Conservation (phyloP, 208 protist species). For the Zelonia costaricensis region DNA sequence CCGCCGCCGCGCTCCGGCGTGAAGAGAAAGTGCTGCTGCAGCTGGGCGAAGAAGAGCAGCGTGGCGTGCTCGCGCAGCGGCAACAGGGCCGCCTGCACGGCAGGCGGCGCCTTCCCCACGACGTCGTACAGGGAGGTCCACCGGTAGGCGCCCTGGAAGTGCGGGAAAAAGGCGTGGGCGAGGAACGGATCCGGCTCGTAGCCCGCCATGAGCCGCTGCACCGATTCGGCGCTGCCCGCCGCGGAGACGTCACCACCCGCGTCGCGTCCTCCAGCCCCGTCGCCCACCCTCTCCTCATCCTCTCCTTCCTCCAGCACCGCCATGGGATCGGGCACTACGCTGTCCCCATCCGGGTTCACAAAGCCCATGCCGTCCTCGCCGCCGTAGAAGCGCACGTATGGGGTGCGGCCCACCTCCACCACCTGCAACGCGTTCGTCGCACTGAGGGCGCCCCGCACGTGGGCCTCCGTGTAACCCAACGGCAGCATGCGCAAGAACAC, state of each 20-base stretch:
- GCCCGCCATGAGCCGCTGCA: slow-evolving; percentile 25
- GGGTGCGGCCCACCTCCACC: slow-evolving; percentile 4
- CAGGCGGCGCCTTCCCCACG: slow-evolving; percentile 25
- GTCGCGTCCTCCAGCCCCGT: not conserved
- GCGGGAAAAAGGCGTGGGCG: slow-evolving; percentile 26
- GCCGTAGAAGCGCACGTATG: slow-evolving; percentile 48
- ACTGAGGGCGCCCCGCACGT: slow-evolving; percentile 42
- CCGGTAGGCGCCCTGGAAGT: slow-evolving; percentile 10
- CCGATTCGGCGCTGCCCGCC: not conserved
- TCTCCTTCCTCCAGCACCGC: not conserved
- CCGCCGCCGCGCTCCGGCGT: slow-evolving; percentile 39
- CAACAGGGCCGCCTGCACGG: slow-evolving; percentile 24
- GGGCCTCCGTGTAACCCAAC: slow-evolving; percentile 46
- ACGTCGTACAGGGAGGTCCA: slow-evolving; percentile 42
- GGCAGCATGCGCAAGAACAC: slow-evolving; percentile 43
- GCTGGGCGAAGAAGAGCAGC: slow-evolving; percentile 67
- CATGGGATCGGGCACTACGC: not conserved
- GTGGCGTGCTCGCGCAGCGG: slow-evolving; percentile 34
- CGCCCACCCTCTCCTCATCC: not conserved
- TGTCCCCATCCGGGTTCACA: not conserved
- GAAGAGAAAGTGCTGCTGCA: slow-evolving; percentile 61
- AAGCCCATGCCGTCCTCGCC: slow-evolving; percentile 27
- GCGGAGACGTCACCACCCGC: not conserved
- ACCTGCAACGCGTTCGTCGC: slow-evolving; percentile 26
- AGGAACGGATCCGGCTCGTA: slow-evolving; percentile 50